These are phyloP conservation scores for Amyloporia xantha DNA, from an alignment of 768 basidiomycete genomes.

Conservation along the genomic window DNA sequence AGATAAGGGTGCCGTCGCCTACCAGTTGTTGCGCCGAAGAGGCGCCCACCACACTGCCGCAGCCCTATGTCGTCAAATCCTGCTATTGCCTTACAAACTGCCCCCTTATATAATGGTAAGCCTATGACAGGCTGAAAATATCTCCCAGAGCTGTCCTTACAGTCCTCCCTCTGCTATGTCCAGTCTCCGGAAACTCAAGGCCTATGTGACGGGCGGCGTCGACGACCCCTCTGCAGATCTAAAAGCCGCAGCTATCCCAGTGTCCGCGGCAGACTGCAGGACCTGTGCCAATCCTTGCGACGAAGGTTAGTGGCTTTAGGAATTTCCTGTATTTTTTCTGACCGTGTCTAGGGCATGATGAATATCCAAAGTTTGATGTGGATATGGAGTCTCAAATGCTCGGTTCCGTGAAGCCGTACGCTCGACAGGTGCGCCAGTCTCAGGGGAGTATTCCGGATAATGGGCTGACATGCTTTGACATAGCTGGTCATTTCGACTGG, in stretches of 20 bases:
- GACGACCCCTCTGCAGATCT: conserved; percentile 45
- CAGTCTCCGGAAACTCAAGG: conserved; percentile 21
- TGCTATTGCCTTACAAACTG: neutral
- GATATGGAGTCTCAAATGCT: conserved; percentile 80
- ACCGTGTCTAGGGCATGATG: conserved; percentile 53
- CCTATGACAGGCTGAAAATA: neutral
- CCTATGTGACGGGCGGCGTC: conserved; percentile 24
- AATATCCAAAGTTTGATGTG: conserved; percentile 70
- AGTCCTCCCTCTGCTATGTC: conserved; percentile 9
- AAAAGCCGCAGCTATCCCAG: conserved; percentile 52
- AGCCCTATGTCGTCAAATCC: neutral
- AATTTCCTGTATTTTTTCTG: neutral
- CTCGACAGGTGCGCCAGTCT: conserved; percentile 56
- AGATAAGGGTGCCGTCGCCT: neutral
- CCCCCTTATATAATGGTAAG: neutral
- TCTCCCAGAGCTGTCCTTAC: neutral
- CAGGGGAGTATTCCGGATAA: neutral
- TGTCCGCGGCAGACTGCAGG: conserved; percentile 62
- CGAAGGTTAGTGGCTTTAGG: conserved; percentile 36
- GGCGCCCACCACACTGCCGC: no score
- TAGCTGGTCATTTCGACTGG: conserved; percentile 89
- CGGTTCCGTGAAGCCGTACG: conserved; percentile 81
- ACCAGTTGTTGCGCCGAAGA: no score
- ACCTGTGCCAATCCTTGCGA: conserved; percentile 75
- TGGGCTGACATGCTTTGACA: neutral